Conservation (phyloP, 257 asterid genomes). For the Solanum chmielewskii region DNA sequence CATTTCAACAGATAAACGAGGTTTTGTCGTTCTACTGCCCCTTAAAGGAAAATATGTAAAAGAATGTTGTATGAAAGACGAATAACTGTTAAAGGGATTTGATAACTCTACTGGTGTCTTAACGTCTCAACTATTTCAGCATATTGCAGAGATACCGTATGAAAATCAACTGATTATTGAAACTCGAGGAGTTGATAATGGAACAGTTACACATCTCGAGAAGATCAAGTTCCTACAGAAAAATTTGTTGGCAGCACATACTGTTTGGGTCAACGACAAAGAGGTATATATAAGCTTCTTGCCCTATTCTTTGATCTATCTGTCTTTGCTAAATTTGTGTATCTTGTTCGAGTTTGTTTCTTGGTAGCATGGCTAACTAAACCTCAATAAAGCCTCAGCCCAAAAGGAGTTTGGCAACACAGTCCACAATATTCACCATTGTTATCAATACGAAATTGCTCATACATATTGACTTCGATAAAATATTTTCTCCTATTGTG, state of each 20-base stretch:
- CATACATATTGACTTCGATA: too few species aligned
- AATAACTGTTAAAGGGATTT: not conserved
- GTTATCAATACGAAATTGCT: too few species aligned
- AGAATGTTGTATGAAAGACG: not conserved
- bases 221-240: slow-evolving; percentile 43
- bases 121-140: slow-evolving; percentile 21
- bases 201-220: slow-evolving; percentile 63
- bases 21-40: not conserved
- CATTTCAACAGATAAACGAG: not conserved
- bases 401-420: too few species aligned
- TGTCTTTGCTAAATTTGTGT: not conserved
- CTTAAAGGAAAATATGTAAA: not conserved
- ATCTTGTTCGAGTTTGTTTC: not conserved
- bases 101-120: not conserved
- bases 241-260: slow-evolving; percentile 70
- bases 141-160: slow-evolving; percentile 73
- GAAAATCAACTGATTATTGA: slow-evolving; percentile 60
- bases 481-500: too few species aligned
- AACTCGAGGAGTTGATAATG: slow-evolving; percentile 51
- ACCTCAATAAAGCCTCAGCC: too few species aligned
- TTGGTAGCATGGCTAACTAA: not conserved
- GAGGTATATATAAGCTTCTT: slow-evolving; percentile 27
- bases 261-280: slow-evolving; percentile 64
- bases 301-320: not conserved
- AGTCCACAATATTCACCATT: too few species aligned